Evolutionary conservation across 305 asterid genomes (phyloP), one percentile per base, ranked within the genome.

Genomic region (Petunia hybrid): DNA sequence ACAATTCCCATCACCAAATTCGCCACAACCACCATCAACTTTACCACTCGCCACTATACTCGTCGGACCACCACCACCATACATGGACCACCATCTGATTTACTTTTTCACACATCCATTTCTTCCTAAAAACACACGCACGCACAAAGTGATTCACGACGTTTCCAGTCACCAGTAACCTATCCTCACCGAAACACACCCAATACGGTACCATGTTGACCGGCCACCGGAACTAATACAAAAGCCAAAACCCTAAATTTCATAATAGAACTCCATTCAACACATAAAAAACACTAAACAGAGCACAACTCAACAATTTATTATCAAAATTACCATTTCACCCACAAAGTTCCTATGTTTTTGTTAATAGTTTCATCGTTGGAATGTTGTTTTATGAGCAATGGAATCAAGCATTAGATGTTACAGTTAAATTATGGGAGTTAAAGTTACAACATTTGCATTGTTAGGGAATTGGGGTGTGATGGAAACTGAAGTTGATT

Each of bases 331-430:
- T 92, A 63, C 82, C 84, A 13, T 83, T 75, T 75, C 80, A 45
- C 5, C 99, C 99, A 42, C 81, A 82, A 71, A 81, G 70, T 0
- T 45, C 57, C 14, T 69, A 38, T 70, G 57, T 85, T 40, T 78
- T 76, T 4, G 41, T 56, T 31, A 62, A 69, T 0, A 81, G 83
- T 39, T 16, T 2, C 10, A 9, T 86, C 2, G 39, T 76, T 3
- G 93, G 85, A 6, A 38, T 22, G 4, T 85, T 95, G 8, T 78
- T 2, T 53, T 95, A 90, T 43, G 89, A 86, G 85, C 97, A 91
- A 89, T 95, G 98, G 98, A 86, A 77, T 8, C 91, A 92, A 82
- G 89, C 97, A 13, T 86, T 90, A 16, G 93, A 84, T 22, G 92
- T 92, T 0, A 75, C 91, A 69, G 95, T 86, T 79, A 87, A 87